A percentile compares a stretch with the other conserved stretches of the same genome.
Evolutionary conservation across 2,329 filamentous ascomycete species (phyloP).

Genomic region (Fusarium sp.): DNA sequence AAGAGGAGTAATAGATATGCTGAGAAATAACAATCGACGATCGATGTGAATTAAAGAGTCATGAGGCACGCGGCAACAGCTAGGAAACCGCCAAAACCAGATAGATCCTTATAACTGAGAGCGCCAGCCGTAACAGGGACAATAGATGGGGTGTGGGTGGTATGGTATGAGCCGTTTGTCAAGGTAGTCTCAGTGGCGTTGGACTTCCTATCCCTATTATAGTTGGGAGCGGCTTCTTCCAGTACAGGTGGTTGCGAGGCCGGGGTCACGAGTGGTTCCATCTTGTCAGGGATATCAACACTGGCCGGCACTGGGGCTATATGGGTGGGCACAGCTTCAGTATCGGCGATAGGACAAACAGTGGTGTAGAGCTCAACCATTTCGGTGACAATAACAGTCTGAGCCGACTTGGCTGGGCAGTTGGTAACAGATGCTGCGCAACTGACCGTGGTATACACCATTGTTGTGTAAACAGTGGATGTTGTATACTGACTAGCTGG

Average conservation of each 20-base stretch:
- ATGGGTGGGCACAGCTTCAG: not conserved
- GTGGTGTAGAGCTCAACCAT: not conserved
- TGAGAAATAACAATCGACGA: not conserved
- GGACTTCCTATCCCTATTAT: not conserved
- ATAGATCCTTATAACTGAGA: not conserved
- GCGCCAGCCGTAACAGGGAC: not conserved
- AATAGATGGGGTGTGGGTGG: not conserved
- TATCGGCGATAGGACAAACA: not conserved
- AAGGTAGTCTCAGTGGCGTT: not conserved
- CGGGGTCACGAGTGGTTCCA: not conserved
- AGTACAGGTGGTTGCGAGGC: not conserved
- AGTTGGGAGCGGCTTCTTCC: not conserved
- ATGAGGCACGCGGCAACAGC: not conserved
- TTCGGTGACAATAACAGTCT: not conserved
- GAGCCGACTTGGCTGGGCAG: not conserved
- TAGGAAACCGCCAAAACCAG: not conserved
- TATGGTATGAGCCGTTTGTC: not conserved
- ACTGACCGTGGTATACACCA: not conserved
- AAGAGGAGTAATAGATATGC: not conserved
- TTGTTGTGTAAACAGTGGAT: not conserved
- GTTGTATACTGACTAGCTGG: not conserved
- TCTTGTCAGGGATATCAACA: not conserved
- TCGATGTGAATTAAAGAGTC: not conserved
- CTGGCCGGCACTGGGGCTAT: not conserved
- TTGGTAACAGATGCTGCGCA: not conserved